Percentiles rank a stretch among this genome's conserved stretches.
These are phyloP conservation scores for Diaporthe batatas DNA, from an alignment of 2,329 filamentous ascomycete genomes.

Conservation along the genomic window DNA sequence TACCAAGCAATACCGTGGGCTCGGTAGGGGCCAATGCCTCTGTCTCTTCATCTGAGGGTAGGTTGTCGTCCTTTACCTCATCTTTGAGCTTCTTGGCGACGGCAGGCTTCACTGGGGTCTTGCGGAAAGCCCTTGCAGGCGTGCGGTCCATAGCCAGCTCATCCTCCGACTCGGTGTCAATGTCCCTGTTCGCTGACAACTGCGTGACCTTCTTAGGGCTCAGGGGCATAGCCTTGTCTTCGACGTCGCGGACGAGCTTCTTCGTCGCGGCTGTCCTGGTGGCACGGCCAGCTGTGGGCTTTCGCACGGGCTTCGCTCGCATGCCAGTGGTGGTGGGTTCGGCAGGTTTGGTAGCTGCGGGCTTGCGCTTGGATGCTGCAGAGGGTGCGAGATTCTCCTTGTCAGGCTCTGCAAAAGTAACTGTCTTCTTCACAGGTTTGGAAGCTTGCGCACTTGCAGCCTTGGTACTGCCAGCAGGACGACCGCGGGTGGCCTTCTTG, in stretches of 20 bases:
- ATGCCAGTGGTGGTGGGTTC: conserved; percentile 54
- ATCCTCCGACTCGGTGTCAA: conserved; percentile 68
- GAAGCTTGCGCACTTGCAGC: conserved; percentile 53
- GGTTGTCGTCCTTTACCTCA: conserved; percentile 53
- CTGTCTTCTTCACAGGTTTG: conserved; percentile 69
- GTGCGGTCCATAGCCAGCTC: conserved; percentile 68
- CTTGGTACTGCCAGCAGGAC: conserved; percentile 51
- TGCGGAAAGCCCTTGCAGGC: conserved; percentile 66
- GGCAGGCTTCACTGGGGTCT: conserved; percentile 67
- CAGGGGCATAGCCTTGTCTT: conserved; percentile 59
- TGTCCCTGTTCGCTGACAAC: conserved; percentile 56
- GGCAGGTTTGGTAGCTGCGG: conserved; percentile 52
- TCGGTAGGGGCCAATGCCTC: conserved; percentile 53
- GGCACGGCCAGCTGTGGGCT: conserved; percentile 51
- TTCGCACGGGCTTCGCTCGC: conserved; percentile 63
- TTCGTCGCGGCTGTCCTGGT: conserved; percentile 47
- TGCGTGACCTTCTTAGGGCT: conserved; percentile 76
- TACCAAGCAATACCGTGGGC: conserved; percentile 58
- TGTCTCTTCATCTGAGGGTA: conserved; percentile 47
- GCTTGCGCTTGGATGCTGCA: conserved; percentile 50
- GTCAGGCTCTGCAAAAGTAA: conserved; percentile 74
- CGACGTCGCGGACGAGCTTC: conserved; percentile 52
- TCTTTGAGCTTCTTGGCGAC: conserved; percentile 48
- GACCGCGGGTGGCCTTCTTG: conserved; percentile 54
- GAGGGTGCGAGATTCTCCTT: conserved; percentile 71